A percentile compares a stretch with the other conserved stretches of the same genome.
Conservation (phyloP, 495 filamentous ascomycete genomes). For the Stereocaulon alpinum region DNA sequence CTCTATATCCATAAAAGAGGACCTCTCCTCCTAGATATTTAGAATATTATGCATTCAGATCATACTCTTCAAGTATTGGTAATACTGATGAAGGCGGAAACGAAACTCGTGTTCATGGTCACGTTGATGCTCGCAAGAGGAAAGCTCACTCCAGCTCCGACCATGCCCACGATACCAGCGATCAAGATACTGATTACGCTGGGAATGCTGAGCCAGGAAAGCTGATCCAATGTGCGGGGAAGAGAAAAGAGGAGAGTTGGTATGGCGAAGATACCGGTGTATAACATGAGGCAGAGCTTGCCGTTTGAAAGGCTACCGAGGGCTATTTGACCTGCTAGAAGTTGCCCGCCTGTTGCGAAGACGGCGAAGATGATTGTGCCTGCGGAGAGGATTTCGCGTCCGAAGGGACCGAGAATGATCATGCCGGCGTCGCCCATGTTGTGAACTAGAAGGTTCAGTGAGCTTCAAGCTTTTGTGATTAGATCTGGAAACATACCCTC, state of each 20-base stretch:
- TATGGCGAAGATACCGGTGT: constrained; percentile 34
- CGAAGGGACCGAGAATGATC: constrained; percentile 51
- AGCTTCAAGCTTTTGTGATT: no score
- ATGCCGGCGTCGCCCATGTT: constrained; percentile 62
- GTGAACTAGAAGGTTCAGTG: constrained; percentile 28
- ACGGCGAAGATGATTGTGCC: constrained; percentile 68
- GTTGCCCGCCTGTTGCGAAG: constrained; percentile 34
- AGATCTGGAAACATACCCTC: constrained; percentile 17
- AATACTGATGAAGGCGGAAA: constrained; percentile 29
- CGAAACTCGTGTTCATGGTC: constrained; percentile 25
- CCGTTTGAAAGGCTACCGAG: constrained; percentile 28
- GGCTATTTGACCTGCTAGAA: constrained; percentile 34
- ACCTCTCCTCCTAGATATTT: no score
- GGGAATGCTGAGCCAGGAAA: constrained; percentile 20
- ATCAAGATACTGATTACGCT: constrained; percentile 29
- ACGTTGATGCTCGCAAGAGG: constrained; percentile 23
- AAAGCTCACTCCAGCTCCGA: constrained; percentile 30
- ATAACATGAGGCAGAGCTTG: constrained; percentile 35
- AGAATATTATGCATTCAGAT: no score
- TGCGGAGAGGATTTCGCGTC: constrained; percentile 53
- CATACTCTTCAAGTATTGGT: no score
- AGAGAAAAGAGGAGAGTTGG: constrained; percentile 29
- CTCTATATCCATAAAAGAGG: no score
- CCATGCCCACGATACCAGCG: constrained; percentile 34
- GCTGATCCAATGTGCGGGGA: constrained; percentile 21